Percentiles rank a stretch among this genome's conserved stretches.
These are phyloP conservation scores for Endocalyx cinctus DNA, from an alignment of 2,329 filamentous ascomycete species.

Conservation along the genomic window DNA sequence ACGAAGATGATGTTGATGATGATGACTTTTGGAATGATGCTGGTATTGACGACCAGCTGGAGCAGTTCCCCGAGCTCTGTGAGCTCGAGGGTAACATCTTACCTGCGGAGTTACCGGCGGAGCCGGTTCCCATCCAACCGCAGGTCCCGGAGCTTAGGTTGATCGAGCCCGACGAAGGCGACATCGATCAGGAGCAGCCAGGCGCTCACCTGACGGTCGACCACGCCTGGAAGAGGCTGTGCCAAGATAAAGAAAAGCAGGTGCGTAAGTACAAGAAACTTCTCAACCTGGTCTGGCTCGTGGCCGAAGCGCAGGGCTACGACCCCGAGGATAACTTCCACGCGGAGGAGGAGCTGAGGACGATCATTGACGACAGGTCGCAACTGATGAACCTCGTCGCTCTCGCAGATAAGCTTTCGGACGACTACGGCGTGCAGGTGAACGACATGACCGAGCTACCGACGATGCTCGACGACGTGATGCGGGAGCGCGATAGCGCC, in stretches of 20 bases:
- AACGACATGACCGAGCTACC: slow-evolving; percentile 7
- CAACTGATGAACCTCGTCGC: slow-evolving; percentile 12
- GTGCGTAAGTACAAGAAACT: slow-evolving; percentile 1
- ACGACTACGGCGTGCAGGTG: slow-evolving; percentile 12
- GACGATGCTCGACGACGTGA: slow-evolving; percentile 6
- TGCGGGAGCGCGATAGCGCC: slow-evolving; percentile 12
- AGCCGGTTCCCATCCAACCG: slow-evolving; percentile 3
- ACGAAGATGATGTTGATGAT: slow-evolving; percentile 5
- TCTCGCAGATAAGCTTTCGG: slow-evolving; percentile 14
- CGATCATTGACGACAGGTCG: slow-evolving; percentile 14
- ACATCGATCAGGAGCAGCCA: neutral
- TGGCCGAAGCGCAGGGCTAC: slow-evolving; percentile 13
- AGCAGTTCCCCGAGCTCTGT: slow-evolving; percentile 1
- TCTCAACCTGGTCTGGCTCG: slow-evolving; percentile 11
- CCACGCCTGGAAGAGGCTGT: slow-evolving; percentile 11
- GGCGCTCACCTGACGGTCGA: slow-evolving; percentile 4
- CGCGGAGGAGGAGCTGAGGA: slow-evolving; percentile 7
- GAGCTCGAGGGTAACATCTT: neutral
- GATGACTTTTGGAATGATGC: slow-evolving; percentile 5
- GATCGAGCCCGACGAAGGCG: neutral
- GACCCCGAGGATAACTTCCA: slow-evolving; percentile 4
- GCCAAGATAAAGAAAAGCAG: slow-evolving; percentile 5
- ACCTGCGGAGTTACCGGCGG: slow-evolving; percentile 8
- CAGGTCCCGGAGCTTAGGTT: neutral
- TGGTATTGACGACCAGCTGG: slow-evolving; percentile 2